A percentile compares a stretch with the other conserved stretches of the same genome.
Evolutionary conservation across 768 basidiomycete genomes (phyloP).

Genomic region (Leucocoprinus leucothites): DNA sequence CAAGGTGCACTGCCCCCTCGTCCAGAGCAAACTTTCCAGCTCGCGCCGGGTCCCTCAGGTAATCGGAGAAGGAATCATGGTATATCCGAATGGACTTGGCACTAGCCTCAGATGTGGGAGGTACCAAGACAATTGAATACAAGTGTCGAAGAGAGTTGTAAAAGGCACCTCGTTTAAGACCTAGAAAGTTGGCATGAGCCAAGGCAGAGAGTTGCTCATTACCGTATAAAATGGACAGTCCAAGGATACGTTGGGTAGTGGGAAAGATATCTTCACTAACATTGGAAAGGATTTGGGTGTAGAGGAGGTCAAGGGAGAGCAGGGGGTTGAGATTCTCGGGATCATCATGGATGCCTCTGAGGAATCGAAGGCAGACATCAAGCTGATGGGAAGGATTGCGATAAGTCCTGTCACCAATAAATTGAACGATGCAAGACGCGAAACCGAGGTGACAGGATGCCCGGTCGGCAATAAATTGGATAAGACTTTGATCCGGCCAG

Average conservation of each 20-base stretch:
- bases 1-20: background rate
- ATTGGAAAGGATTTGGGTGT: background rate
- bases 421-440: background rate
- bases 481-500: background rate
- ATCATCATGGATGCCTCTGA: background rate
- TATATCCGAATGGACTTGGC: background rate
- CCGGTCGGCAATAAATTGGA: background rate
- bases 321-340: background rate
- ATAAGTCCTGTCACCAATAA: background rate
- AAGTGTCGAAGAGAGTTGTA: background rate
- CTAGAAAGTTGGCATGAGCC: background rate
- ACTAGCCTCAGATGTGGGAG: background rate
- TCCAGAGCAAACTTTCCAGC: background rate
- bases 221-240: background rate
- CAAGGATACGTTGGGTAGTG: background rate
- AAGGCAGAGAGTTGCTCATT: background rate
- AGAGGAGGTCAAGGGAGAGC: background rate
- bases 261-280: background rate
- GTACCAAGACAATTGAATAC: background rate
- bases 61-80: background rate
- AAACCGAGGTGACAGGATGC: slow-evolving; percentile 2
- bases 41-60: background rate
- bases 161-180: background rate
- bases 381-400: background rate
- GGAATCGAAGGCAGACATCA: background rate